phyloP scores from a whole-genome alignment of 495 filamentous ascomycete genomes.

The Halenospora varia region DNA sequence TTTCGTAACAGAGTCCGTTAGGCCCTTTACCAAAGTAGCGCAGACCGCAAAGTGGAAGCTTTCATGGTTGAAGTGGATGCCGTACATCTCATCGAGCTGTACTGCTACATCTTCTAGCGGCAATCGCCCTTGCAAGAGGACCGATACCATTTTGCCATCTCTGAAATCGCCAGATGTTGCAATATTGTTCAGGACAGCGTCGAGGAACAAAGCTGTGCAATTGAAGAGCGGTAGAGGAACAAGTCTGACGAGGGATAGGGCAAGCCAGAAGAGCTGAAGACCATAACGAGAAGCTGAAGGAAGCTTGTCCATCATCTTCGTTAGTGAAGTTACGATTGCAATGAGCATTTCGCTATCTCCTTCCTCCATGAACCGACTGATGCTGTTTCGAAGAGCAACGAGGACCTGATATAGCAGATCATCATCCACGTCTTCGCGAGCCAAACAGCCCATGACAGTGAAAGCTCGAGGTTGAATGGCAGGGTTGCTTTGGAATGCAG shows the following conservation, averaged over 20 bases:
- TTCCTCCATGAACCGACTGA: conserved; percentile 54
- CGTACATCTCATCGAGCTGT: conserved; percentile 56
- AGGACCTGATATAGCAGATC: conserved; percentile 66
- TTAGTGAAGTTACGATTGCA: conserved; percentile 57
- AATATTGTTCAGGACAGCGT: conserved; percentile 56
- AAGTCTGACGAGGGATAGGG: conserved; percentile 57
- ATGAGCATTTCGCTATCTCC: conserved; percentile 61
- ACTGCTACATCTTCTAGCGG: conserved; percentile 54
- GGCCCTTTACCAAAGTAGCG: conserved; percentile 54
- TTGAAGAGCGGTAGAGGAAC: conserved; percentile 57
- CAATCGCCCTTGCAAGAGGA: conserved; percentile 50
- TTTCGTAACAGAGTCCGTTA: conserved; percentile 56
- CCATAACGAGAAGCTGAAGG: conserved; percentile 59
- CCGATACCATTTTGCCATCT: conserved; percentile 50
- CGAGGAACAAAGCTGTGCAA: conserved; percentile 57
- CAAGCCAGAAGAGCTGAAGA: conserved; percentile 65
- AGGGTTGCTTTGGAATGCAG: conserved; percentile 66
- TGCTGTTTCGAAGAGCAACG: conserved; percentile 56
- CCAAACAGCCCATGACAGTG: conserved; percentile 65
- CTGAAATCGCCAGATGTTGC: conserved; percentile 50
- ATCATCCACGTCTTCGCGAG: conserved; percentile 63
- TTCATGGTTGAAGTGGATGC: conserved; percentile 55
- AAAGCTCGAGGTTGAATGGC: conserved; percentile 65
- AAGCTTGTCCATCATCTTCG: conserved; percentile 67
- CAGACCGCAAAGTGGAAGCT: conserved; percentile 61